These are phyloP conservation scores for Streptanthus diversifolius DNA, from an alignment of 345 rosid species.

Conservation along the genomic window DNA sequence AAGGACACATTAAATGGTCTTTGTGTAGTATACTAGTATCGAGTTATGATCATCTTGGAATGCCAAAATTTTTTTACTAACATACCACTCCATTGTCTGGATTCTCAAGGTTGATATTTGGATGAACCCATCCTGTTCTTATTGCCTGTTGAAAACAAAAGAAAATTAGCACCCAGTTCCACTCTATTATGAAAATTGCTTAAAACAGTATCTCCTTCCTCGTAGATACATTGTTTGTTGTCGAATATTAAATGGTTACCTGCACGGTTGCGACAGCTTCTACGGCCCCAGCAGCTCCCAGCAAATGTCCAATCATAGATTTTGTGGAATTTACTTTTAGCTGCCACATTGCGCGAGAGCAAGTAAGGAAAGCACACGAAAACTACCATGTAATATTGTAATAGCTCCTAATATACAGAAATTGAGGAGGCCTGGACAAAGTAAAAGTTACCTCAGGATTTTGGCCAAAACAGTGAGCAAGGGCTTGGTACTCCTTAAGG, in stretches of 20 bases:
- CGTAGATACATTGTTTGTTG: neutral
- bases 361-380: slow-evolving; percentile 14
- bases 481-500: slow-evolving; percentile 75
- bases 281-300: slow-evolving; percentile 95
- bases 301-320: slow-evolving; percentile 90
- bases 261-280: slow-evolving; percentile 88
- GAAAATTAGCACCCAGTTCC: slow-evolving; percentile 1
- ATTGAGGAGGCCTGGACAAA: neutral
- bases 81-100: slow-evolving; percentile 83
- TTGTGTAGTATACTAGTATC: neutral
- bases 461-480: slow-evolving; percentile 73
- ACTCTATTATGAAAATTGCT: neutral
- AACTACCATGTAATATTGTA: neutral
- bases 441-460: slow-evolving; percentile 56
- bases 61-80: neutral
- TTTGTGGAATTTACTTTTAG: slow-evolving; percentile 82
- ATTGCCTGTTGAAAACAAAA: slow-evolving; percentile 57
- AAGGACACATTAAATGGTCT: neutral
- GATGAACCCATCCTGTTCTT: slow-evolving; percentile 94
- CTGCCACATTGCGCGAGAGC: slow-evolving; percentile 38
- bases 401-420: neutral
- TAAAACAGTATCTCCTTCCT: neutral
- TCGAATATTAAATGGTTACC: slow-evolving; percentile 39
- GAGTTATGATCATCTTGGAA: slow-evolving; percentile 1
- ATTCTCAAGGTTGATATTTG: slow-evolving; percentile 81